A percentile compares a stretch with the other conserved stretches of the same genome.
Evolutionary conservation across 2,329 filamentous ascomycete genomes (phyloP).

Genomic region (Cryphonectria carpinicola): DNA sequence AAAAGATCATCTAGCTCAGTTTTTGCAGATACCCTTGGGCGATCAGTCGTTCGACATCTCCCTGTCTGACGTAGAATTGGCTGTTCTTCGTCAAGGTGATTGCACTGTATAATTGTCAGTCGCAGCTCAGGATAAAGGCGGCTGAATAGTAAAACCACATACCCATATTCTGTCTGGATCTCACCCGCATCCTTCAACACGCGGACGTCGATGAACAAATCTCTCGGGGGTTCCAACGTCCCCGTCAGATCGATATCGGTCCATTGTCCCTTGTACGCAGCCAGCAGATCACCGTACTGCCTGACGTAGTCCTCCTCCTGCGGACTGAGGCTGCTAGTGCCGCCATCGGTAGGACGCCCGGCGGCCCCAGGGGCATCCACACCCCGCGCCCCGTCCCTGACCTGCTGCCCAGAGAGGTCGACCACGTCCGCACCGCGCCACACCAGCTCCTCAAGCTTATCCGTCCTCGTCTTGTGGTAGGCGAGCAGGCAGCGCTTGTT

Average conservation of each 20-base stretch:
- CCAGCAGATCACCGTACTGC: constrained; percentile 86
- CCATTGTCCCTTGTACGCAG: constrained; percentile 98
- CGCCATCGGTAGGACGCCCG: constrained; percentile 46
- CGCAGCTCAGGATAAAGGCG: not conserved
- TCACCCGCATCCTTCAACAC: constrained; percentile 97
- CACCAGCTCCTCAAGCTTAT: constrained; percentile 91
- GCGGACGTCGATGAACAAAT: constrained; percentile 95
- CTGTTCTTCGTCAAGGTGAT: constrained; percentile 98
- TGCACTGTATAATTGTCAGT: constrained; percentile 57
- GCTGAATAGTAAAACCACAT: constrained; percentile 39
- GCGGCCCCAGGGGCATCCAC: constrained; percentile 42
- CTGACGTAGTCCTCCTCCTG: constrained; percentile 97
- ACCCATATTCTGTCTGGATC: constrained; percentile 99
- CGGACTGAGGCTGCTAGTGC: constrained; percentile 80
- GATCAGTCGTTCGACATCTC: constrained; percentile 93
- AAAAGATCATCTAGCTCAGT: constrained; percentile 63
- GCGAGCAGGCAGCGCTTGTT: constrained; percentile 96
- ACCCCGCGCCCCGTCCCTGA: constrained; percentile 43
- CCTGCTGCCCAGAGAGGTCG: constrained; percentile 66
- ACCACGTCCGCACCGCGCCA: constrained; percentile 88
- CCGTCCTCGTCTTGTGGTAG: constrained; percentile 87
- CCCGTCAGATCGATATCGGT: constrained; percentile 96
- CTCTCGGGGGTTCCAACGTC: constrained; percentile 88
- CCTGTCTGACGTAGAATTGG: constrained; percentile 95
- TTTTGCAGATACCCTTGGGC: constrained; percentile 94